phyloP scores from a whole-genome alignment of 805 yeast genomes.

The Peterozyma toletana region DNA sequence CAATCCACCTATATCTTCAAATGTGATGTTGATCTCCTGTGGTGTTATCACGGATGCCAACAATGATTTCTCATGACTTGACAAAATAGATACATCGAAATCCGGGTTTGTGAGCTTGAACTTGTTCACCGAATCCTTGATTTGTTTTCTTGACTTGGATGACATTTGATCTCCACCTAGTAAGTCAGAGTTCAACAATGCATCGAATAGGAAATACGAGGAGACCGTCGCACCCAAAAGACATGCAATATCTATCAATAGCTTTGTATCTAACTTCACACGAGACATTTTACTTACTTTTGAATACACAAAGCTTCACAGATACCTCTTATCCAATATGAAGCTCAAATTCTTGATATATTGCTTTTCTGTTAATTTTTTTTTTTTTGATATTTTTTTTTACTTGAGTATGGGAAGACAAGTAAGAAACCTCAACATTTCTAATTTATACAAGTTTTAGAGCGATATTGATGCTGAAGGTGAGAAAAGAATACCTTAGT shows the following conservation, averaged over 20 bases:
- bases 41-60: constrained; percentile 78
- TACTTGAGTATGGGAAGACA: no score
- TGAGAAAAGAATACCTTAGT: no score
- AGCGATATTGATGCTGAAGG: no score
- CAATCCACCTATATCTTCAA: constrained; percentile 85
- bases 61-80: constrained; percentile 68
- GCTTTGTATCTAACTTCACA: constrained; percentile 20
- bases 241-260: constrained; percentile 21
- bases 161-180: constrained; percentile 14
- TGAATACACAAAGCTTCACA: no score
- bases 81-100: constrained; percentile 20
- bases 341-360: no score
- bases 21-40: constrained; percentile 68
- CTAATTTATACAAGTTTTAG: no score
- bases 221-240: constrained; percentile 45
- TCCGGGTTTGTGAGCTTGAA: constrained; percentile 56
- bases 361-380: no score
- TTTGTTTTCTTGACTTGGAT: constrained; percentile 21
- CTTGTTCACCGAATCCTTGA: constrained; percentile 55
- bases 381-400: no score
- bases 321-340: no score
- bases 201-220: constrained; percentile 36
- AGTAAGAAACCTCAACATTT: no score
- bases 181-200: constrained; percentile 12
- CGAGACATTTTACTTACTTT: constrained; percentile 12